phyloP scores from a whole-genome alignment of 1,139 yeast genomes.

The Yueomyces sp. region DNA sequence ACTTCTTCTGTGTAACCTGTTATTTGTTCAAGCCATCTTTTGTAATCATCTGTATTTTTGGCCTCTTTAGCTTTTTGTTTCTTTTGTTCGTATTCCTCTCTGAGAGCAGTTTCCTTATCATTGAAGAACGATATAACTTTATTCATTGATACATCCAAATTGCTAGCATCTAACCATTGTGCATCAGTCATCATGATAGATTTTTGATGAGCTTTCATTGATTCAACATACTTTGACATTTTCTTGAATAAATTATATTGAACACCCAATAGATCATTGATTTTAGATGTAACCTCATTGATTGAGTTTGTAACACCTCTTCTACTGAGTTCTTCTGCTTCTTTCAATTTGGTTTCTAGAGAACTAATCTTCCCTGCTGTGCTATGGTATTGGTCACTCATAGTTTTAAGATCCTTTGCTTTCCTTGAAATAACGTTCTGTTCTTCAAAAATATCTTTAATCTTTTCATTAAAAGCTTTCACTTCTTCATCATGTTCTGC shows the following conservation, averaged over 20 bases:
- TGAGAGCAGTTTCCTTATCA: conserved; percentile 23
- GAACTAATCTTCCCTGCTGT: conserved; percentile 12
- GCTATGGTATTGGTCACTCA: conserved; percentile 11
- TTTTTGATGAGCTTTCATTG: conserved; percentile 9
- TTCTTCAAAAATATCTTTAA: conserved; percentile 6
- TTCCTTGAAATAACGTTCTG: conserved; percentile 1
- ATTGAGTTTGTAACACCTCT: conserved; percentile 19
- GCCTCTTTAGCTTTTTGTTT: conserved; percentile 31
- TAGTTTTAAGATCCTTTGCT: conserved; percentile 9
- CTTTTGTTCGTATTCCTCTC: conserved; percentile 29
- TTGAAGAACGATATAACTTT: conserved; percentile 13
- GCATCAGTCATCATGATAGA: conserved; percentile 8
- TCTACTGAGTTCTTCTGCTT: conserved; percentile 12
- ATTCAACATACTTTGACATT: conserved; percentile 5
- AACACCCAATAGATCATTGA: conserved; percentile 4
- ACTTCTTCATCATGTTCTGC: conserved; percentile 11
- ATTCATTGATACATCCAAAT: conserved; percentile 13
- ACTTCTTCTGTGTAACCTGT: conserved; percentile 32
- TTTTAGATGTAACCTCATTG: conserved; percentile 21
- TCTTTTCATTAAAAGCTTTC: conserved; percentile 8
- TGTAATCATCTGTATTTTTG: conserved; percentile 34
- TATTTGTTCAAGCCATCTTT: conserved; percentile 31
- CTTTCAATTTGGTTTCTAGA: conserved; percentile 20
- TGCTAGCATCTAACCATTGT: conserved; percentile 11
- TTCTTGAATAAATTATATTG: conserved; percentile 9